Base-by-base conservation (phyloP, 257 asterid species). In the Parsonsia alboflavescens region DNA sequence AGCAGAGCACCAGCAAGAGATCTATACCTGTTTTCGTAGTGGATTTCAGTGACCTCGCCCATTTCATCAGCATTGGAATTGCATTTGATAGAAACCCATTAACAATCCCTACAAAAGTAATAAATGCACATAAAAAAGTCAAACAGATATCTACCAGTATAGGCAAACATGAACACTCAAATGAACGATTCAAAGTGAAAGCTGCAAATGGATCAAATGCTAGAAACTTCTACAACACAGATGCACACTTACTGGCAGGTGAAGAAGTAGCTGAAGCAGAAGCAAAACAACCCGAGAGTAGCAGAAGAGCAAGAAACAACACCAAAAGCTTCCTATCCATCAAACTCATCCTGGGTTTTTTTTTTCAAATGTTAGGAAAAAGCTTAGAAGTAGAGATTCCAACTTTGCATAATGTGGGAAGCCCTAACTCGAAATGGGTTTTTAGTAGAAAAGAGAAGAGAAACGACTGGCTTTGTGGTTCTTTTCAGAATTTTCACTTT, bases 1-100 rank as follows among this genome's bases (percentile, higher is more conserved):
- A 53, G 56, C 48, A 71, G 28, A 48, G 52, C 66, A 70, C 19
- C 49, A 41, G 53, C 56, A 61, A 68, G 79, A 79, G 86, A 77
- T 78, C 85, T 74, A 62, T 75, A 93, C 97, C 96, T 62, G 93
- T 88, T 82, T 91, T 93, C 61, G 92, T 87, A 16, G 92, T 87
- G 54, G 92, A 75, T 82, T 80, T 91, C 75, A 91, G 89, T 52
- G 98, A 91, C 72, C 82, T 80, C 78, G 83, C 73, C 96, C 96
- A 91, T 82, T 89, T 91, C 97, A 88, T 85, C 84, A 85, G 85
- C 91, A 81, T 76, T 5, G 97, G 81, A 63, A 88, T 78, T 44
- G 91, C 91, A 80, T 91, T 91, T 12, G 96, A 86, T 85, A 93
- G 82, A 77, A 84, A 76, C 76, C 96, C 98, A 82, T 89, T 89